These are phyloP conservation scores for Fraxinus platypoda DNA, from an alignment of 305 asterid genomes.

Conservation along the genomic window DNA sequence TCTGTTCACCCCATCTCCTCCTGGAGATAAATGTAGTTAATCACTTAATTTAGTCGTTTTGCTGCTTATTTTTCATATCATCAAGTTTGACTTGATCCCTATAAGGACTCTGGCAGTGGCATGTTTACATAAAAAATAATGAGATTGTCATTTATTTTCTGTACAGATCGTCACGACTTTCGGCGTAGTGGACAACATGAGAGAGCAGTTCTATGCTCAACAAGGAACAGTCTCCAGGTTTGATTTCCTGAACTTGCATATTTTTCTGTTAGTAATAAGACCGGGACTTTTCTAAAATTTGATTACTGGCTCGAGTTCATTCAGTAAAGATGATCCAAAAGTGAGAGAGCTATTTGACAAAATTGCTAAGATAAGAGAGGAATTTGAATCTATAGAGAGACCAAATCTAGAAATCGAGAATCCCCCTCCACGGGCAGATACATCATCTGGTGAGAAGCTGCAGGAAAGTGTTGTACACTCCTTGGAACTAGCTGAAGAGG, in stretches of 20 bases:
- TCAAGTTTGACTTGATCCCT: neutral
- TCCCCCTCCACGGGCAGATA: conserved; percentile 50
- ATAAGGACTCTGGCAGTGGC: neutral
- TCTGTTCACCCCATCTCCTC: neutral
- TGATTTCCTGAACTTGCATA: conserved; percentile 18
- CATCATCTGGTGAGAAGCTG: conserved; percentile 38
- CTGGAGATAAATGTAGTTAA: neutral
- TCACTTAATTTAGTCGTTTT: neutral
- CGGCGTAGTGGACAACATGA: conserved; percentile 89
- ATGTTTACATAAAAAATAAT: neutral
- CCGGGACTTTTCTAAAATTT: conserved; percentile 5
- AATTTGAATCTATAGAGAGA: conserved; percentile 79
- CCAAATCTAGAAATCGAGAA: conserved; percentile 80
- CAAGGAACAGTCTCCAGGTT: conserved; percentile 67
- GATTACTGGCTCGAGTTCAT: conserved; percentile 17
- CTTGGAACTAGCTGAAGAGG: conserved; percentile 32
- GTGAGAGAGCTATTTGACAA: conserved; percentile 69
- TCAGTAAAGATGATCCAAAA: conserved; percentile 70
- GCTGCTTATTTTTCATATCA: neutral
- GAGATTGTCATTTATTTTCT: neutral
- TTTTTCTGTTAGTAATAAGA: neutral
- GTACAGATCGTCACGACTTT: conserved; percentile 75
- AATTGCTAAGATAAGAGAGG: conserved; percentile 65
- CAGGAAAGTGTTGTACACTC: conserved; percentile 39
- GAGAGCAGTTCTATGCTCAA: conserved; percentile 66